Evolutionary conservation across 164 flowering plant species (phyloP), one percentile per base, ranked within the genome.

Genomic region (Taxillus chinensis): DNA sequence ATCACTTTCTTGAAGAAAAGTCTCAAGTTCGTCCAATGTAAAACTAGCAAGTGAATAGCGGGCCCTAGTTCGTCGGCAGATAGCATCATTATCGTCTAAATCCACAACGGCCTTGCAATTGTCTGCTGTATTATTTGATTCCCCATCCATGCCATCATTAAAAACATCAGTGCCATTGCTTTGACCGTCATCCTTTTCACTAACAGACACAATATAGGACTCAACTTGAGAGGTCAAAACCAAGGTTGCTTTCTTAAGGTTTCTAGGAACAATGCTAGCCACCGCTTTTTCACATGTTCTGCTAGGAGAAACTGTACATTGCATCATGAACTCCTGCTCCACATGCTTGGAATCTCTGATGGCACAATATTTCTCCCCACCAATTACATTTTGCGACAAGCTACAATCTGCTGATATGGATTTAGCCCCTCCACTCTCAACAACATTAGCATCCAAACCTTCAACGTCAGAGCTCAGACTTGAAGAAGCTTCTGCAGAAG

Each of bases 1-100:
- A 71, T 93, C 99, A 2, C 93, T 76, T 76, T 90, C 96, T 75
- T 93, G 99, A 61, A 90, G 90, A 80, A 90, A 93, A 45, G 84
- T 83, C 79, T 90, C 99, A 70, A 93, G 83, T 72, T 90, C 97
- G 68, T 93, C 99, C 55, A 93, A 89, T 3, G 99, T 78, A 71
- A 81, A 85, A 71, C 86, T 82, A n/a, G 84, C 90, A 65, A 93
- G 89, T 42, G 99, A 93, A 74, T 86, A 83, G 5, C 91, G 89
- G 7, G 99, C 99, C 64, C 99, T 81, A 39, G 97, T 93, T 12
- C 99, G 85, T 75, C 65, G 83, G 56, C 92, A 93, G 40, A 93
- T 93, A 15, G 97, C 96, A 83, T 86, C 97, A 55, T 82, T 88
- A 64, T 78, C 79, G 52, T 72, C 88, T 40, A 65, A 65, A 64